These are phyloP conservation scores for Wickerhamomyces alni DNA, from an alignment of 805 yeast species.

Conservation along the genomic window DNA sequence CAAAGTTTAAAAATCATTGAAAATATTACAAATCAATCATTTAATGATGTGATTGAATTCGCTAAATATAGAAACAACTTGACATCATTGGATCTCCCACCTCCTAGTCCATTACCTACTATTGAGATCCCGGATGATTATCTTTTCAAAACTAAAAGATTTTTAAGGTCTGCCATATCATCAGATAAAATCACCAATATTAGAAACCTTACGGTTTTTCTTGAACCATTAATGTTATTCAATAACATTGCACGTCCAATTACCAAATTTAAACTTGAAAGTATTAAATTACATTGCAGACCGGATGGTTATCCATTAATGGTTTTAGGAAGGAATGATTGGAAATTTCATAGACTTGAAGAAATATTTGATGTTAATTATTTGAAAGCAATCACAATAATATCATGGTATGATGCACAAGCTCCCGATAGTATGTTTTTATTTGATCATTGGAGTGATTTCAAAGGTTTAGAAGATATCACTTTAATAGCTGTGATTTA, in stretches of 20 bases:
- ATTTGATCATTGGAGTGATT: conserved; percentile 32
- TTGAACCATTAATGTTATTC: conserved; percentile 33
- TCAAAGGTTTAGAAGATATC: conserved; percentile 30
- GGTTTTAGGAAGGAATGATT: conserved; percentile 21
- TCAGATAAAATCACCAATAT: conserved; percentile 15
- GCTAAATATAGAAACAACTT: conserved; percentile 21
- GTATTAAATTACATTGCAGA: conserved; percentile 35
- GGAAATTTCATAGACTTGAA: conserved; percentile 21
- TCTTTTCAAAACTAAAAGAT: conserved; percentile 24
- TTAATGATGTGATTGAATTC: conserved; percentile 28
- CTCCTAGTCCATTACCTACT: conserved; percentile 31
- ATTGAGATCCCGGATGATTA: conserved; percentile 23
- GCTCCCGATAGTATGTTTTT: conserved; percentile 28
- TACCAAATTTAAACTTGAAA: conserved; percentile 28
- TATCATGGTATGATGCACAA: conserved; percentile 36
- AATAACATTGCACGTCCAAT: conserved; percentile 22
- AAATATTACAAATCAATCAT: conserved; percentile 33
- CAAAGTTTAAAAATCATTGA: conserved; percentile 29
- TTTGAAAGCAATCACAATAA: conserved; percentile 31
- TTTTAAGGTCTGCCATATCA: conserved; percentile 21
- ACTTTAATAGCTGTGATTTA: conserved; percentile 34
- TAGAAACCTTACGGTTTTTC: conserved; percentile 27
- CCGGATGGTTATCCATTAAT: conserved; percentile 29
- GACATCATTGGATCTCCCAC: conserved; percentile 21
- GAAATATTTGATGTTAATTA: conserved; percentile 31